Conservation (phyloP, 2,329 filamentous ascomycete genomes). For the Fusarium devonianum region DNA sequence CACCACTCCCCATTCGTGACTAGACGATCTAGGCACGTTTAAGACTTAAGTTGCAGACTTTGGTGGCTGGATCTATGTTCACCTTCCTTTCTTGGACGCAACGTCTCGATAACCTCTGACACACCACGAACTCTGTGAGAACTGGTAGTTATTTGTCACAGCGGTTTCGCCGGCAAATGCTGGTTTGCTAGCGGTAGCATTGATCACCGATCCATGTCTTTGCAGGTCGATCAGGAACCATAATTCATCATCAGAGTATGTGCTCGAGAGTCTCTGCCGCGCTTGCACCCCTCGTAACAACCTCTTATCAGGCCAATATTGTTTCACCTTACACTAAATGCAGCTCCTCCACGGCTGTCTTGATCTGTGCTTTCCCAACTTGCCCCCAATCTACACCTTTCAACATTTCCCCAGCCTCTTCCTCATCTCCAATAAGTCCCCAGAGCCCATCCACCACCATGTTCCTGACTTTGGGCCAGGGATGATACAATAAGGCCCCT, state of each 20-base stretch:
- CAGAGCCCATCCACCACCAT: constrained; percentile 68
- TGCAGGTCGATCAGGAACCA: constrained; percentile 34
- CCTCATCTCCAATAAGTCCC: constrained; percentile 49
- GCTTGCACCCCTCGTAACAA: constrained; percentile 7
- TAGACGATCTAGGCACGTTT: background rate
- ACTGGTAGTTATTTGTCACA: constrained; percentile 1
- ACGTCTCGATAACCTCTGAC: constrained; percentile 5
- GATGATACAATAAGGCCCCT: constrained; percentile 76
- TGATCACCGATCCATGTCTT: constrained; percentile 8
- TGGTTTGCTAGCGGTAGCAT: constrained; percentile 2
- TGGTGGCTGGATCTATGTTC: constrained; percentile 9
- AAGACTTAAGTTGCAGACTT: constrained; percentile 3
- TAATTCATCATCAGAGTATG: constrained; percentile 19
- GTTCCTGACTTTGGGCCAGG: constrained; percentile 76
- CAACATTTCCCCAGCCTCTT: constrained; percentile 46
- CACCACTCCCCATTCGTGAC: constrained; percentile 10
- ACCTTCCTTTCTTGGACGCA: constrained; percentile 30
- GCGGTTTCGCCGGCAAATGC: constrained; percentile 9
- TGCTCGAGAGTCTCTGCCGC: constrained; percentile 9
- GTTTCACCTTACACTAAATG: constrained; percentile 45
- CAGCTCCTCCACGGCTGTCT: constrained; percentile 52
- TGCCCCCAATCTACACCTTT: constrained; percentile 65
- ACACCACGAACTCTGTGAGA: constrained; percentile 10
- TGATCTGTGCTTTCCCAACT: constrained; percentile 57
- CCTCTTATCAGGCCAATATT: background rate